Conservation (phyloP, 1,139 yeast species). For the Fermentozyma sake region DNA sequence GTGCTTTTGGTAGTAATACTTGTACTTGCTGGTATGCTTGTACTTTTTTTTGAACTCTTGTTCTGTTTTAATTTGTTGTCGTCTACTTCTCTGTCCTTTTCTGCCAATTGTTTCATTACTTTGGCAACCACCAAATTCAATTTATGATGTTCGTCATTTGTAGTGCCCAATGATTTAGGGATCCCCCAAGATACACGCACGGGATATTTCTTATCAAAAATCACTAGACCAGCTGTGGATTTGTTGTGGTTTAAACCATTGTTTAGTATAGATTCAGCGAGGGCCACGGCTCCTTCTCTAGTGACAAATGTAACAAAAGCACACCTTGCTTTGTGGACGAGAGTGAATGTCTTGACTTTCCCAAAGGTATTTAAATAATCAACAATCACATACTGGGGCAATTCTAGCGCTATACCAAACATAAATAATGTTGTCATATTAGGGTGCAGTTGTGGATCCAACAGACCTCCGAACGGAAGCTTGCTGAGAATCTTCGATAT, state of each 20-base stretch:
- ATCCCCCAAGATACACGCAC: conserved; percentile 67
- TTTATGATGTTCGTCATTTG: conserved; percentile 46
- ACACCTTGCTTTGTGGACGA: conserved; percentile 61
- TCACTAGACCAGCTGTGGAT: conserved; percentile 31
- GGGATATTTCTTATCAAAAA: conserved; percentile 37
- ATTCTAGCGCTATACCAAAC: conserved; percentile 65
- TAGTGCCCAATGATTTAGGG: conserved; percentile 44
- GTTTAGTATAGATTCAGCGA: conserved; percentile 35
- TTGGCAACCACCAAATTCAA: conserved; percentile 53
- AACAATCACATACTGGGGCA: conserved; percentile 59
- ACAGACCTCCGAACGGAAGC: conserved; percentile 58
- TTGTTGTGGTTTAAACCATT: conserved; percentile 26
- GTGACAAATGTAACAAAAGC: conserved; percentile 57
- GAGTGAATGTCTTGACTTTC: conserved; percentile 41
- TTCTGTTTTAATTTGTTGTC: conserved; percentile 1
- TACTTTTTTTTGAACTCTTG: conserved; percentile 4
- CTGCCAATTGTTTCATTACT: conserved; percentile 53
- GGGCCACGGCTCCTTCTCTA: conserved; percentile 50
- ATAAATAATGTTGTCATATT: conserved; percentile 54
- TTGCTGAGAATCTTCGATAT: conserved; percentile 47
- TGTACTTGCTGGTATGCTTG: conserved; percentile 1
- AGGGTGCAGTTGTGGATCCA: conserved; percentile 41
- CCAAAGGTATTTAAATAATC: conserved; percentile 46
- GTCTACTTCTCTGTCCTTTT: conserved; percentile 22
- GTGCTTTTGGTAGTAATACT: neutral